Percentiles rank a stretch among this genome's conserved stretches.
Conservation (phyloP, 345 rosid genomes). For the Citrus trifoliata region DNA sequence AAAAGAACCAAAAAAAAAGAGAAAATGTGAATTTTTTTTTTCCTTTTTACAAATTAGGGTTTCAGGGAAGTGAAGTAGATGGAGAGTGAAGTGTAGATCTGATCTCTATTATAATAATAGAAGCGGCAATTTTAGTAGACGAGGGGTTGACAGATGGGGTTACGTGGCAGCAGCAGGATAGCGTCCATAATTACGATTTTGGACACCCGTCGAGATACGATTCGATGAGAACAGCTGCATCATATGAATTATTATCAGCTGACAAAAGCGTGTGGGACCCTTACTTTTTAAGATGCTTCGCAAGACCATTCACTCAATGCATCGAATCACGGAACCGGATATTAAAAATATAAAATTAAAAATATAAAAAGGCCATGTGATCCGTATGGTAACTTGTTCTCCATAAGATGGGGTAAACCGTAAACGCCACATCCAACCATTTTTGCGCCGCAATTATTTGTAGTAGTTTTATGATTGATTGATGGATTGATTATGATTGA, state of each 20-base stretch:
- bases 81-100: background rate
- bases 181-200: background rate
- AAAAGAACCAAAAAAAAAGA: background rate
- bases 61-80: background rate
- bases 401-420: background rate
- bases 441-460: no score
- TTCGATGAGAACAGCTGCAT: background rate
- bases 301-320: background rate
- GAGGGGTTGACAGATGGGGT: no score
- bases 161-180: background rate
- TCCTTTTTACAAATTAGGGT: background rate
- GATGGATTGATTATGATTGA: no score
- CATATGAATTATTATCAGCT: background rate
- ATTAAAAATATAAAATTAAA: background rate
- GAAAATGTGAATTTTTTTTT: background rate
- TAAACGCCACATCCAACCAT: no score
- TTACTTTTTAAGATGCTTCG: background rate
- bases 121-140: accelerated
- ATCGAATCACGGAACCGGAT: background rate
- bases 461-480: no score
- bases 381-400: background rate
- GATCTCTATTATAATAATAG: background rate
- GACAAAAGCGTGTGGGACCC: background rate
- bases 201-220: background rate
- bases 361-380: background rate